These are phyloP conservation scores for Styphnolobium japonicum DNA, from an alignment of 306 rosid genomes.

Conservation along the genomic window DNA sequence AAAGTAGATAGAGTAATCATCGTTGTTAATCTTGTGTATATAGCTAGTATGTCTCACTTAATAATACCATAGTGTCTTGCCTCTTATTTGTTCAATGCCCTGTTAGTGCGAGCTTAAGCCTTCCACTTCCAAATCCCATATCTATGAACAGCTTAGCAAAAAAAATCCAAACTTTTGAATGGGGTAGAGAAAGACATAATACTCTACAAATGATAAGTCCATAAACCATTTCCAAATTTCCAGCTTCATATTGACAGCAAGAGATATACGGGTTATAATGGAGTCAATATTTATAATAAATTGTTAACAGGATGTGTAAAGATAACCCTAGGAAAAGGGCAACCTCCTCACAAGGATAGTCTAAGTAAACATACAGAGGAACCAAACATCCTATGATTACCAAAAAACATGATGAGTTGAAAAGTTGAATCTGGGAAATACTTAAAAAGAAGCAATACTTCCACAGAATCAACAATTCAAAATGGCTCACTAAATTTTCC, in stretches of 20 bases:
- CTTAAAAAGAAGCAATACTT: neutral
- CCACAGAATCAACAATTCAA: constrained; percentile 22
- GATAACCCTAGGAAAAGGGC: neutral
- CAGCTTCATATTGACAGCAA: neutral
- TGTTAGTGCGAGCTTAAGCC: constrained; percentile 81
- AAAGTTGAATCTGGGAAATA: neutral
- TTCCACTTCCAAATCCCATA: constrained; percentile 96
- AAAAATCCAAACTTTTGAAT: constrained; percentile 11
- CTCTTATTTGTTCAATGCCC: constrained; percentile 98
- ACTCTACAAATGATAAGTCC: neutral
- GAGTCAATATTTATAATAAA: neutral
- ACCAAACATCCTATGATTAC: neutral
- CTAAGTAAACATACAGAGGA: neutral
- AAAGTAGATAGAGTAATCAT: neutral
- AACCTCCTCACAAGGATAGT: neutral
- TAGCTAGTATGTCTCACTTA: neutral
- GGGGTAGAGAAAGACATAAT: neutral
- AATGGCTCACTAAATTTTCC: neutral
- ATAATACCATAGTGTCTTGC: constrained; percentile 39
- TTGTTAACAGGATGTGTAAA: neutral
- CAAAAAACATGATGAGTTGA: neutral
- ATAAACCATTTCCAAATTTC: constrained; percentile 4
- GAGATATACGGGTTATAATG: neutral
- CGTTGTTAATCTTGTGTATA: neutral
- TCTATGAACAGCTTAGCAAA: constrained; percentile 48